phyloP scores from a whole-genome alignment of 345 rosid genomes.

The Populus davidiana region DNA sequence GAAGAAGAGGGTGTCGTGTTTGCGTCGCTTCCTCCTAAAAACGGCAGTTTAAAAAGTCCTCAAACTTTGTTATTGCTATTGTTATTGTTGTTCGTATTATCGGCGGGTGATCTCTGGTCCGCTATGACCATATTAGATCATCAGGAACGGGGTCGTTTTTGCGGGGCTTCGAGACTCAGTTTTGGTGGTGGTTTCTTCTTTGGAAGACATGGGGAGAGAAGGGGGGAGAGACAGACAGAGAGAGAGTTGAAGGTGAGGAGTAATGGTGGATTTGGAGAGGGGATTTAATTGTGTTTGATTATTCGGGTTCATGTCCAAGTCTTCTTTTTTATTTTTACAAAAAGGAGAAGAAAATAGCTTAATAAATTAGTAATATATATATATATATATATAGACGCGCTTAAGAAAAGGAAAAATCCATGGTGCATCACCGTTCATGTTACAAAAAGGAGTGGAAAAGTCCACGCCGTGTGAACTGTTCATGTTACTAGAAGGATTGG shows the following conservation, averaged over 20 bases:
- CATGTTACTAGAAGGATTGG: too few species aligned
- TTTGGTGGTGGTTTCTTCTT: too few species aligned
- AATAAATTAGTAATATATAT: too few species aligned
- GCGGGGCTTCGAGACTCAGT: not conserved
- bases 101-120: constrained; percentile 38
- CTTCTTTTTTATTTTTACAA: too few species aligned
- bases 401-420: too few species aligned
- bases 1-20: constrained; percentile 41
- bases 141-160: not conserved
- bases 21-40: constrained; percentile 34
- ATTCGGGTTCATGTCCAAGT: constrained; percentile 32
- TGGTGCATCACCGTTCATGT: too few species aligned
- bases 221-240: not conserved
- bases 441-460: too few species aligned
- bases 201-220: constrained; percentile 7
- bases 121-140: constrained; percentile 53
- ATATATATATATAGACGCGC: too few species aligned
- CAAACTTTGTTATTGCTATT: constrained; percentile 43
- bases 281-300: constrained; percentile 31
- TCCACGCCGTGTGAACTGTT: too few species aligned
- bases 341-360: too few species aligned
- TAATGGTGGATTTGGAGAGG: constrained; percentile 25
- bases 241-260: constrained; percentile 2
- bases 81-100: not conserved
- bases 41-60: constrained; percentile 82